phyloP scores from a whole-genome alignment of 495 filamentous ascomycete genomes.

The Wilcoxina mikolae region DNA sequence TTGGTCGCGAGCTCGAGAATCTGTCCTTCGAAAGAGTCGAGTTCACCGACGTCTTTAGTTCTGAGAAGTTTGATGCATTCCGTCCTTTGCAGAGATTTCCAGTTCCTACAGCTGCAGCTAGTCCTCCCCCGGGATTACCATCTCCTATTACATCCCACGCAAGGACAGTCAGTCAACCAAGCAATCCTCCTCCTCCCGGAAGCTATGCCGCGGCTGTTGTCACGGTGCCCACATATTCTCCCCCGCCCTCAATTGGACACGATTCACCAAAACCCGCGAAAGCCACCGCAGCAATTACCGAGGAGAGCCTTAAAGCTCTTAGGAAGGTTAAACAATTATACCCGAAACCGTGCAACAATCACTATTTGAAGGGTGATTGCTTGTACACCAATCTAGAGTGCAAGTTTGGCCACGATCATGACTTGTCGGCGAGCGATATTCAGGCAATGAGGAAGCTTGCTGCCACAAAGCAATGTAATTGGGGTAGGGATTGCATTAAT shows the following conservation, averaged over 20 bases:
- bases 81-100: neutral
- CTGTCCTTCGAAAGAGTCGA: slow-evolving; percentile 12
- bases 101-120: neutral
- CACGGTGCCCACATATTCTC: neutral
- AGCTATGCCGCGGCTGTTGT: neutral
- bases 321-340: slow-evolving; percentile 16
- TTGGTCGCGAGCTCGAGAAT: slow-evolving; percentile 19
- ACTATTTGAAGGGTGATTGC: slow-evolving; percentile 22
- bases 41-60: slow-evolving; percentile 19
- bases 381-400: slow-evolving; percentile 18
- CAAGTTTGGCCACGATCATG: slow-evolving; percentile 23
- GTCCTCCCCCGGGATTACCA: neutral
- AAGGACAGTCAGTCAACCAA: neutral
- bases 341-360: slow-evolving; percentile 25
- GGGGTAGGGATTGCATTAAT: slow-evolving; percentile 19
- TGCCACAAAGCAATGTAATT: slow-evolving; percentile 23
- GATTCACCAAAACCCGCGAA: neutral
- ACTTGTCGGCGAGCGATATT: slow-evolving; percentile 14
- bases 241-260: neutral
- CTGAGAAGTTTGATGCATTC: slow-evolving; percentile 17
- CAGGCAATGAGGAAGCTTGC: slow-evolving; percentile 22
- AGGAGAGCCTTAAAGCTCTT: neutral
- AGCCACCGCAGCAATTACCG: too few relatives aligned
- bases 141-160: neutral
- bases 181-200: neutral